Evolutionary conservation across 495 filamentous ascomycete species (phyloP).

Genomic region (Tuber indicum): DNA sequence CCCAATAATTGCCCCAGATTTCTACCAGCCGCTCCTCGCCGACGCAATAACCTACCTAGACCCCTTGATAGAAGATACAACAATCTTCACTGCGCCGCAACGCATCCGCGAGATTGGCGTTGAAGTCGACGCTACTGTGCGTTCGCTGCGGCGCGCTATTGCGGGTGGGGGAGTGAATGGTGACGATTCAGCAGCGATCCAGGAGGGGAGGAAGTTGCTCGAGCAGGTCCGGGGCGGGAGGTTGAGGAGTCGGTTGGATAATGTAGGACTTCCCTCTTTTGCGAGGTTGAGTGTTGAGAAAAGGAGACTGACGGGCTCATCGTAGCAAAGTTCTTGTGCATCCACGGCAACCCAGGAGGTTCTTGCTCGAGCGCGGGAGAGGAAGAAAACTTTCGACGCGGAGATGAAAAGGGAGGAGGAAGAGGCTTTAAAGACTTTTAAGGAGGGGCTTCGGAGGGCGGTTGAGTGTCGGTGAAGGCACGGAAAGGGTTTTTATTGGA

Average conservation of each 20-base stretch:
- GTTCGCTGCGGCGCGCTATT: constrained; percentile 17
- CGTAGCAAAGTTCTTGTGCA: constrained; percentile 13
- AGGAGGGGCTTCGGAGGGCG: constrained; percentile 32
- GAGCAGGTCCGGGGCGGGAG: constrained; percentile 25
- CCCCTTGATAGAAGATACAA: constrained; percentile 28
- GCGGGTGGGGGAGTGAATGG: constrained; percentile 3
- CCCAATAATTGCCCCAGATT: constrained; percentile 33
- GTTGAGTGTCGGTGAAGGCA: constrained; percentile 19
- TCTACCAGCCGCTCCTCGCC: constrained; percentile 35
- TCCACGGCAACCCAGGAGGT: constrained; percentile 5
- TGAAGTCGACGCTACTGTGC: constrained; percentile 27
- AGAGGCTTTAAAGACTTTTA: constrained; percentile 32
- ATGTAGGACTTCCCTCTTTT: constrained; percentile 17
- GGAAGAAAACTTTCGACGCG: constrained; percentile 30
- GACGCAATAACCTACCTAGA: constrained; percentile 28
- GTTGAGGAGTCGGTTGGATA: constrained; percentile 23
- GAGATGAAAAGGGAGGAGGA: constrained; percentile 36
- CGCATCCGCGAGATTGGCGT: constrained; percentile 33
- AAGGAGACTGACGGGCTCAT: constrained; percentile 4
- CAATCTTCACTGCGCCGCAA: constrained; percentile 22
- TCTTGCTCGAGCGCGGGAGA: constrained; percentile 18
- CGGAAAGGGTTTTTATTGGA: background rate
- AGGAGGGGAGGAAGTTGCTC: constrained; percentile 1
- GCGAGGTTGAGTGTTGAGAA: background rate
- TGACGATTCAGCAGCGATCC: background rate